Evolutionary conservation across 345 rosid genomes (phyloP), one percentile per base, ranked within the genome.

Genomic region (Arabis hirsuta): DNA sequence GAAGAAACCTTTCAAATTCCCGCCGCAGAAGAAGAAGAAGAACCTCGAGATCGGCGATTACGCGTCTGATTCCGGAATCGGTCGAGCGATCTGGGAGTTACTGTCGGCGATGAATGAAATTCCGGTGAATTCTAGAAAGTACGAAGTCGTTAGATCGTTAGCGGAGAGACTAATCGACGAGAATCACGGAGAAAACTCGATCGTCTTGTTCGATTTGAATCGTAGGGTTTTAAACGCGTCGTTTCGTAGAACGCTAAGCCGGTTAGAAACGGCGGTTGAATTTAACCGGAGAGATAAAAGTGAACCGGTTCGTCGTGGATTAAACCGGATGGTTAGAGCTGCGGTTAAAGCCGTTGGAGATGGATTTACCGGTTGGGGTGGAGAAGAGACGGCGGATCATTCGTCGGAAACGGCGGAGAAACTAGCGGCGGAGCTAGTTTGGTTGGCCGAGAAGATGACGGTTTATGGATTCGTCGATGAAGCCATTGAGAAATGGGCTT

Each of bases 71-170:
- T 83, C 96, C 0, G 88, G 90, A 38, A 80, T 93, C 34, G 85
- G 84, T 27, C 85, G 97, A 34, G 88, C 91, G 16, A 90, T 90
- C 42, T 84, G 86, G n/a, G 94, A 93, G 77, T 63, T 89, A 0
- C 39, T 90, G 9, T 69, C 87, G 1, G 82, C 78, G 6, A 74
- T 89, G 43, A 89, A 78, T 53, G 90, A 84, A 44, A 71, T 90
- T 12, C 98, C 97, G 0, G 97, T 87, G 26, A 87, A 81, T 29
- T 93, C 98, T 1, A 81, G 96, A 36, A 93, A 93, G 78, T 90
- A 93, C 77, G 85, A 89, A 62, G 76, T 87, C 3, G 92, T 88
- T 57, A 70, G 94, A 63, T 82, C 90, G 5, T 69, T 93, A 24
- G 97, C 96, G 9, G 96, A 93, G 89, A 79, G 63, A 71, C 63